A percentile compares a stretch with the other conserved stretches of the same genome.
Evolutionary conservation across 2,329 filamentous ascomycete species (phyloP).

Genomic region (Ceratocystis eucalypticola): DNA sequence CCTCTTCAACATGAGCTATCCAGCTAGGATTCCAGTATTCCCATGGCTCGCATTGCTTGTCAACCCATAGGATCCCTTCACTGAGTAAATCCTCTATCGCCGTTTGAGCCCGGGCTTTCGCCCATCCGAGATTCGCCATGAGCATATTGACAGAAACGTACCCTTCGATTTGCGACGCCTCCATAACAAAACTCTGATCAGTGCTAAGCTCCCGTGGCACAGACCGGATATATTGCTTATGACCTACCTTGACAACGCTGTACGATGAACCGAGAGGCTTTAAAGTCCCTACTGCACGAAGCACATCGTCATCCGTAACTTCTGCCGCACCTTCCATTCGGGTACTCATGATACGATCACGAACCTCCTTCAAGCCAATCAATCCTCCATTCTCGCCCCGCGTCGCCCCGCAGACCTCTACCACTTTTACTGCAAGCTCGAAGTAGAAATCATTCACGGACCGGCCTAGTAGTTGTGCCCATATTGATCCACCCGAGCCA

Average conservation of each 20-base stretch:
- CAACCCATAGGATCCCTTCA: slow-evolving; percentile 88
- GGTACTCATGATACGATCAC: slow-evolving; percentile 58
- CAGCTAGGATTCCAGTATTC: slow-evolving; percentile 88
- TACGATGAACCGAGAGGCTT: slow-evolving; percentile 81
- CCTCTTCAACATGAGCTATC: slow-evolving; percentile 36
- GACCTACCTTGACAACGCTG: slow-evolving; percentile 69
- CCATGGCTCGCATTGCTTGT: slow-evolving; percentile 63
- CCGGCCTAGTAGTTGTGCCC: slow-evolving; percentile 82
- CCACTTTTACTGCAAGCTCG: slow-evolving; percentile 86
- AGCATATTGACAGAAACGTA: slow-evolving; percentile 86
- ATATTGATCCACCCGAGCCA: slow-evolving; percentile 53
- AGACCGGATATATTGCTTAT: slow-evolving; percentile 75
- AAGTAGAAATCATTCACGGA: slow-evolving; percentile 98
- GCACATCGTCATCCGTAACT: slow-evolving; percentile 83
- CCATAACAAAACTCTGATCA: slow-evolving; percentile 83
- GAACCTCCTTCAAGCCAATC: slow-evolving; percentile 70
- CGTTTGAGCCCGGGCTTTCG: slow-evolving; percentile 68
- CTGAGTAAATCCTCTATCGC: slow-evolving; percentile 80
- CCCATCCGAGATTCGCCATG: slow-evolving; percentile 74
- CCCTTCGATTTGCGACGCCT: slow-evolving; percentile 78
- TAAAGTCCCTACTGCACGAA: slow-evolving; percentile 75
- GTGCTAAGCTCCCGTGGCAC: slow-evolving; percentile 91
- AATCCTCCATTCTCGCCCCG: slow-evolving; percentile 84
- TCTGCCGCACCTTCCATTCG: slow-evolving; percentile 63
- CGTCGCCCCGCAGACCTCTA: slow-evolving; percentile 80